Conservation (phyloP, 2,329 filamentous ascomycete genomes). For the Herpotrichia juniperi region DNA sequence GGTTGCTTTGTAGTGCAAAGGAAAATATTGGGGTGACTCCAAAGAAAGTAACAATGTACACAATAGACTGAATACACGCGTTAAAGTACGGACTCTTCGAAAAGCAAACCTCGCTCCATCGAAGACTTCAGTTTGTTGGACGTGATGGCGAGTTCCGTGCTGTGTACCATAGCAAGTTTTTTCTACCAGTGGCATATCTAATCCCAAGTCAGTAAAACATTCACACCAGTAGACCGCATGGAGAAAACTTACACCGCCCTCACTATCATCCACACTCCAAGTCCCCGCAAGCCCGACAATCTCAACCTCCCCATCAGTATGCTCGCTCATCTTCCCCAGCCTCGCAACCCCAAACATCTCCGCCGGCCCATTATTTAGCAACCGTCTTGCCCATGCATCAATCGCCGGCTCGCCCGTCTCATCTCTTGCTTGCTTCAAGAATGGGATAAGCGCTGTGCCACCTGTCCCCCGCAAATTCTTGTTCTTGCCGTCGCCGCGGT, state of each 20-base stretch:
- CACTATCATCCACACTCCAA: slow-evolving; percentile 89
- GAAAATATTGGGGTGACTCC: too few species aligned
- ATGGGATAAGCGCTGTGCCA: slow-evolving; percentile 91
- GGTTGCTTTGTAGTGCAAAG: background rate
- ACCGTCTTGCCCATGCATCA: slow-evolving; percentile 65
- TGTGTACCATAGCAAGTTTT: background rate
- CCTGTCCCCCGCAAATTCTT: slow-evolving; percentile 84
- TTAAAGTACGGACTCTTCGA: too few species aligned
- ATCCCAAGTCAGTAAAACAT: slow-evolving; percentile 5
- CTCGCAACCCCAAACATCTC: slow-evolving; percentile 46
- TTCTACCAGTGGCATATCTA: slow-evolving; percentile 36
- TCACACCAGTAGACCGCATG: background rate
- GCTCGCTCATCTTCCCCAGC: slow-evolving; percentile 60
- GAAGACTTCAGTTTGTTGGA: too few species aligned
- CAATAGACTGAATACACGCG: too few species aligned
- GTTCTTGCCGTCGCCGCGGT: slow-evolving; percentile 56
- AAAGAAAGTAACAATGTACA: too few species aligned
- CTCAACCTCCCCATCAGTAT: slow-evolving; percentile 60
- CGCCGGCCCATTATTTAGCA: slow-evolving; percentile 61
- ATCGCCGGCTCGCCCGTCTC: slow-evolving; percentile 94
- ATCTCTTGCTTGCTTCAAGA: slow-evolving; percentile 94
- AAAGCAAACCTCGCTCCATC: too few species aligned
- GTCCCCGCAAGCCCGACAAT: slow-evolving; percentile 78
- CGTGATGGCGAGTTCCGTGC: too few species aligned
- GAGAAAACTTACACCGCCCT: slow-evolving; percentile 55